Evolutionary conservation across 192 early-diverging fungal species (phyloP).

Genomic region (Backusella australiensis): DNA sequence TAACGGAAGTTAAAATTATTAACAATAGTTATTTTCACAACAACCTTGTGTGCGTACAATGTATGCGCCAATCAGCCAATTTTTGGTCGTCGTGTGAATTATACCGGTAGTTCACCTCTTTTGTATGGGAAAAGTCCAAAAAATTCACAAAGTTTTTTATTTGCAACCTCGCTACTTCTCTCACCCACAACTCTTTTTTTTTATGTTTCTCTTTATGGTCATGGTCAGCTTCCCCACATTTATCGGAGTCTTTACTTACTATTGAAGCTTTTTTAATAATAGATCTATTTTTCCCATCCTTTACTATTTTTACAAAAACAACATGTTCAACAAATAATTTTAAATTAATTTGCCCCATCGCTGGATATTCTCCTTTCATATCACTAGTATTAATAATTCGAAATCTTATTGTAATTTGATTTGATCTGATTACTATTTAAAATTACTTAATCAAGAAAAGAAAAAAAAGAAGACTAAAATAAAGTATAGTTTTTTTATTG

Average conservation of each 20-base stretch:
- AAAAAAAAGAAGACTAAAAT: background rate
- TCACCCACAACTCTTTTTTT: background rate
- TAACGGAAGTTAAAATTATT: background rate
- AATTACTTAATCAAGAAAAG: background rate
- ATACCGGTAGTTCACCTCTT: background rate
- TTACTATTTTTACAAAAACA: constrained; percentile 8
- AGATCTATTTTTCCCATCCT: constrained; percentile 8
- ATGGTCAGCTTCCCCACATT: background rate
- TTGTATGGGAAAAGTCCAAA: background rate
- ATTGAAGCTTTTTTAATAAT: constrained; percentile 4
- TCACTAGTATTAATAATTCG: background rate
- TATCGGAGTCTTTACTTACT: background rate
- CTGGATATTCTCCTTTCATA: background rate
- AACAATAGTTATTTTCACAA: background rate
- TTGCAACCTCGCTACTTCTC: background rate
- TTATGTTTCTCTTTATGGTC: background rate
- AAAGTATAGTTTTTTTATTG: background rate
- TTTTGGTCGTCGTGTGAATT: background rate
- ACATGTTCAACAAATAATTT: background rate
- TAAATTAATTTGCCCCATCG: background rate
- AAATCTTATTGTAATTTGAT: background rate
- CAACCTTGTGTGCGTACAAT: background rate
- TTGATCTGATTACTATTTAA: background rate
- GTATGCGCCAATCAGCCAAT: background rate
- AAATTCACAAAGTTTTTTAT: constrained; percentile 1